Conservation (phyloP, 2,329 filamentous ascomycete genomes). For the Rutstroemia sp. region DNA sequence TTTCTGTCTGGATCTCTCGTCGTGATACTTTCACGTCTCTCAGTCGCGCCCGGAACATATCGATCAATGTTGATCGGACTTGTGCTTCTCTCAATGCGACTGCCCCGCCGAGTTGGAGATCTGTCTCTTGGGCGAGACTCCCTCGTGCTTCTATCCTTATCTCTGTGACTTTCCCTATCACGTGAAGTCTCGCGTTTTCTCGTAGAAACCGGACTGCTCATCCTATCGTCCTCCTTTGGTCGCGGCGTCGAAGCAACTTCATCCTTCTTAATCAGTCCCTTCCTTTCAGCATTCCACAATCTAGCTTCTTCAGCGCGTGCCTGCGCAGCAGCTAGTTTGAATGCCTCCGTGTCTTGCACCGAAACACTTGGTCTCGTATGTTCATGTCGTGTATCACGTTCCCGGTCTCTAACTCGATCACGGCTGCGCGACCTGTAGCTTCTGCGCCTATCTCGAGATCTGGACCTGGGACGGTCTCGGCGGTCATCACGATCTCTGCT, state of each 20-base stretch:
- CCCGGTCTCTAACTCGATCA: constrained; percentile 18
- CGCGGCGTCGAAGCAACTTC: constrained; percentile 12
- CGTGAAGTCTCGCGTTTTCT: constrained; percentile 27
- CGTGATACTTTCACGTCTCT: constrained; percentile 20
- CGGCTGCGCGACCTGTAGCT: constrained; percentile 21
- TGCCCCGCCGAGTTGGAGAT: constrained; percentile 23
- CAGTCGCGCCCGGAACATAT: constrained; percentile 26
- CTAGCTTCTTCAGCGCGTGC: constrained; percentile 57
- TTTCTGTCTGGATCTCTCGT: constrained; percentile 17
- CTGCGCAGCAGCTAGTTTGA: constrained; percentile 54
- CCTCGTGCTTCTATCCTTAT: constrained; percentile 21
- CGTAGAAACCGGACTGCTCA: constrained; percentile 20
- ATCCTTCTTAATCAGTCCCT: constrained; percentile 36
- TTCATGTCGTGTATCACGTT: constrained; percentile 13
- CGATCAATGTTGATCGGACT: constrained; percentile 29
- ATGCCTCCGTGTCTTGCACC: constrained; percentile 15
- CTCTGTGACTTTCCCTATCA: constrained; percentile 25
- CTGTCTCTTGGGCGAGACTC: constrained; percentile 28
- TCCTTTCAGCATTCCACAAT: constrained; percentile 52
- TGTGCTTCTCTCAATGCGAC: constrained; percentile 26
- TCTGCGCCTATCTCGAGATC: constrained; percentile 19
- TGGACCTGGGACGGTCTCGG: constrained; percentile 14
- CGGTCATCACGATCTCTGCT: constrained; percentile 28
- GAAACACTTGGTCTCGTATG: constrained; percentile 8
- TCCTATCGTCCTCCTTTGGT: constrained; percentile 13